phyloP scores from a whole-genome alignment of 495 filamentous ascomycete species.

The Cercophora scortea region DNA sequence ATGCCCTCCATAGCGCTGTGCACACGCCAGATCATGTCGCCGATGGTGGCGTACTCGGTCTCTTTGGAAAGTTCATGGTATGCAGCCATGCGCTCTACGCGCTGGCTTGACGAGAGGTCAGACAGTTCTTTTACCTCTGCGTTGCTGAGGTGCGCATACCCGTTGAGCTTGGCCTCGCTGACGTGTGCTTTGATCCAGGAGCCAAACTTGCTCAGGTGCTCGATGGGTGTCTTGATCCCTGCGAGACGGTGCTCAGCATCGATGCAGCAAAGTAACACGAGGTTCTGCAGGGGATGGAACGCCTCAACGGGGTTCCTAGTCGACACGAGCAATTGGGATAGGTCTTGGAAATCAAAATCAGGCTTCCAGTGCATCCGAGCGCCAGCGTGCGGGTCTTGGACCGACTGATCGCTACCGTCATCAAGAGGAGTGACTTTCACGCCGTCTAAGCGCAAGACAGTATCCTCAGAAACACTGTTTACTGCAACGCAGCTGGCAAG shows the following conservation, averaged over 20 bases:
- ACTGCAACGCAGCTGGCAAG: neutral
- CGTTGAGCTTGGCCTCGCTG: too few relatives aligned
- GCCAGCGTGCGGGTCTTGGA: neutral
- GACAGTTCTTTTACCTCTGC: too few relatives aligned
- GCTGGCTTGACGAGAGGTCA: too few relatives aligned
- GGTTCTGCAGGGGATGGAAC: neutral
- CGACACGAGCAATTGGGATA: neutral
- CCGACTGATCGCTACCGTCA: neutral
- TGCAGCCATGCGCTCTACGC: neutral
- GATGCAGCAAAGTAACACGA: neutral
- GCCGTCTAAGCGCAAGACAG: neutral
- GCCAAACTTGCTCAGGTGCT: too few relatives aligned
- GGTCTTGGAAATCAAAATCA: neutral
- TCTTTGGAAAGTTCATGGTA: neutral
- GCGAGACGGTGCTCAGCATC: too few relatives aligned
- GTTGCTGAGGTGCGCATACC: too few relatives aligned
- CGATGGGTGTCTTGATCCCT: too few relatives aligned
- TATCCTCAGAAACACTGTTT: neutral
- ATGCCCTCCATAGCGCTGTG: conserved; percentile 15
- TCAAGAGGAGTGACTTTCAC: neutral
- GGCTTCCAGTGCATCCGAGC: neutral
- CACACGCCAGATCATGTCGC: neutral
- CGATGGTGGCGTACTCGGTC: neutral
- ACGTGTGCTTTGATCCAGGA: too few relatives aligned
- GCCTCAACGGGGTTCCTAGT: neutral